A percentile compares a stretch with the other conserved stretches of the same genome.
phyloP scores from a whole-genome alignment of 78 protist species.

The Bodo saltans region DNA sequence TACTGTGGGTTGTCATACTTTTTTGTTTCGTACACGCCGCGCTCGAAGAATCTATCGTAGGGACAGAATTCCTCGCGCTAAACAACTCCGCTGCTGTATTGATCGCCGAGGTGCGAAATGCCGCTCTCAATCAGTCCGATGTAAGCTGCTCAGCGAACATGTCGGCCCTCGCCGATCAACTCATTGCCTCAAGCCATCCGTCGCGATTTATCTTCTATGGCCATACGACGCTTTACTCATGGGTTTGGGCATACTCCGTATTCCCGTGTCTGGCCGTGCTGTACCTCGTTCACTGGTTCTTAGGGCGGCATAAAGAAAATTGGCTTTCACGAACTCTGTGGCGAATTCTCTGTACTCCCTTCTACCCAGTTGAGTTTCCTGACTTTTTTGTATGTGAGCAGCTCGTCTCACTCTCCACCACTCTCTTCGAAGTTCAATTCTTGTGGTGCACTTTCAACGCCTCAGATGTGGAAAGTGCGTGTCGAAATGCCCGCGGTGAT shows the following conservation, averaged over 20 bases:
- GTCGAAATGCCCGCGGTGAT: too few relatives aligned
- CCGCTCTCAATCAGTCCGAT: too few relatives aligned
- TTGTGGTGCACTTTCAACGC: background rate
- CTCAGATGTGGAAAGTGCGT: too few relatives aligned
- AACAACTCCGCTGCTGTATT: background rate
- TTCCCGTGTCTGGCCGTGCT: background rate
- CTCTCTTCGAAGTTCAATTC: background rate
- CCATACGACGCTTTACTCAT: background rate
- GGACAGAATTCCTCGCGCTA: background rate
- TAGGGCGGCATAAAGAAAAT: too few relatives aligned
- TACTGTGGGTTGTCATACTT: background rate
- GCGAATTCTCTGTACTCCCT: background rate
- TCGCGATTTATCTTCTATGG: background rate
- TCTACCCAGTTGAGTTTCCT: background rate
- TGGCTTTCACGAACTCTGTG: background rate
- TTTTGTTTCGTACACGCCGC: background rate
- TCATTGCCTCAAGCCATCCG: background rate
- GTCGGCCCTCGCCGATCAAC: background rate
- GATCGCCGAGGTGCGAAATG: background rate
- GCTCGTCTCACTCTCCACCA: background rate
- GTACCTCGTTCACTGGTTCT: too few relatives aligned
- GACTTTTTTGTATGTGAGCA: background rate
- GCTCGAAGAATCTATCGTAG: background rate
- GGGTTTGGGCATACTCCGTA: background rate
- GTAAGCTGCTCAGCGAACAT: too few relatives aligned